phyloP scores from a whole-genome alignment of 2,329 filamentous ascomycete genomes.

The Leptographium galeiforme region DNA sequence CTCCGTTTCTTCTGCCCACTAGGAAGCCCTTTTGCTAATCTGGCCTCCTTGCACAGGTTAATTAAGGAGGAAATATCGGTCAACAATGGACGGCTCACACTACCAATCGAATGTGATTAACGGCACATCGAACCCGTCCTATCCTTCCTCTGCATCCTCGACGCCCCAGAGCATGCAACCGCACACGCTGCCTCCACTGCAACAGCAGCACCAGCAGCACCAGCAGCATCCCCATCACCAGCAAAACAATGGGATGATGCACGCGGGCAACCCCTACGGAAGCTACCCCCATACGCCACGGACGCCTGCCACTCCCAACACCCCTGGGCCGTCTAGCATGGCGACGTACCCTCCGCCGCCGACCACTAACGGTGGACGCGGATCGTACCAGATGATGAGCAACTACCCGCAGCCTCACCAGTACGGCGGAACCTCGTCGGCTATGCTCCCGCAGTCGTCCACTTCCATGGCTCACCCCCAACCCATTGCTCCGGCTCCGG shows the following conservation, averaged over 20 bases:
- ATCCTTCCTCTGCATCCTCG: conserved; percentile 15
- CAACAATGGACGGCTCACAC: conserved; percentile 18
- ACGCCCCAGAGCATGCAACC: conserved; percentile 15
- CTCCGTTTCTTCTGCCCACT: not conserved
- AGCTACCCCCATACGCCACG: conserved; percentile 49
- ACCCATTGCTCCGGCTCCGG: conserved; percentile 61
- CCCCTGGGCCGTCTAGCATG: conserved; percentile 41
- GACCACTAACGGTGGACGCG: conserved; percentile 31
- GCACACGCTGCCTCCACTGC: conserved; percentile 17
- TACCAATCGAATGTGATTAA: conserved; percentile 19
- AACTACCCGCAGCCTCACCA: conserved; percentile 38
- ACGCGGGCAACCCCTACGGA: conserved; percentile 35
- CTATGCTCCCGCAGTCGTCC: conserved; percentile 55
- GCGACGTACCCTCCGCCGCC: conserved; percentile 36
- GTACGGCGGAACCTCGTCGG: conserved; percentile 39
- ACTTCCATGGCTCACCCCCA: conserved; percentile 58
- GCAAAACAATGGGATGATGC: conserved; percentile 30
- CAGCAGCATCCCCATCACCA: conserved; percentile 18
- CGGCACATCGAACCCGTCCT: conserved; percentile 16
- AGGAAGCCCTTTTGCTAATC: not conserved
- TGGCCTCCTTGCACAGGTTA: not conserved
- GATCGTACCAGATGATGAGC: conserved; percentile 42
- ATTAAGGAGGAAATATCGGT: not conserved
- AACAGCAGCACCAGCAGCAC: conserved; percentile 21
- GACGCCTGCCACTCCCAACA: conserved; percentile 49